Conservation (phyloP, 306 rosid genomes). For the Datisca glomerata region DNA sequence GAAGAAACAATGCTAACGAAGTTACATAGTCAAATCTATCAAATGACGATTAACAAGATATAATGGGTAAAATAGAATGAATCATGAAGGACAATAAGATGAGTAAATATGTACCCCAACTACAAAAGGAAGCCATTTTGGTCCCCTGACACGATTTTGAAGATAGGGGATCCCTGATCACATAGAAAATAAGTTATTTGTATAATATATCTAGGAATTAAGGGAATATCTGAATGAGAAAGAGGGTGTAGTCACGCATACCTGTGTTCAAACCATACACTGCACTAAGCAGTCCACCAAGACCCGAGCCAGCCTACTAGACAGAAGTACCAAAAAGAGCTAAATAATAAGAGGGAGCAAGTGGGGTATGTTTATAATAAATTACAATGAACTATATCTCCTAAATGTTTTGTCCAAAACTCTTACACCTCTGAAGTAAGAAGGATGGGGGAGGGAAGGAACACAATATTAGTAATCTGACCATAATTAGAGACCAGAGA, state of each 20-base stretch:
- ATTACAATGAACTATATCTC: no score
- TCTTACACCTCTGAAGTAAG: no score
- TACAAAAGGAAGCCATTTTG: slow-evolving; percentile 91
- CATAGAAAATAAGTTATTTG: no score
- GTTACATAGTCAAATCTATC: not conserved
- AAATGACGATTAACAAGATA: not conserved
- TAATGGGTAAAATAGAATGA: not conserved
- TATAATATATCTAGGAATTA: no score
- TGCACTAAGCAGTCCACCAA: slow-evolving; percentile 75
- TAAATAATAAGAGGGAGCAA: not conserved
- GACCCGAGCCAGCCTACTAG: slow-evolving; percentile 71
- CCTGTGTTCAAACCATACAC: slow-evolving; percentile 70
- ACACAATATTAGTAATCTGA: no score
- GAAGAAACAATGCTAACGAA: not conserved
- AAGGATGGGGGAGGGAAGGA: no score
- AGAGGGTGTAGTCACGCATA: slow-evolving; percentile 1
- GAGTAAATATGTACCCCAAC: slow-evolving; percentile 48
- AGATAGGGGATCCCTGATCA: slow-evolving; percentile 80
- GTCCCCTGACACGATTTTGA: slow-evolving; percentile 72
- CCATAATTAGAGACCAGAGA: no score
- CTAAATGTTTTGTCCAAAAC: no score
- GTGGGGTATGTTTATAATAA: no score
- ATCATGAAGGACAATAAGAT: not conserved
- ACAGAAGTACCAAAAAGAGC: no score
- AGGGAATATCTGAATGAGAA: not conserved